Evolutionary conservation across 2,329 filamentous ascomycete genomes (phyloP).

Genomic region (Beauveria asiatica): DNA sequence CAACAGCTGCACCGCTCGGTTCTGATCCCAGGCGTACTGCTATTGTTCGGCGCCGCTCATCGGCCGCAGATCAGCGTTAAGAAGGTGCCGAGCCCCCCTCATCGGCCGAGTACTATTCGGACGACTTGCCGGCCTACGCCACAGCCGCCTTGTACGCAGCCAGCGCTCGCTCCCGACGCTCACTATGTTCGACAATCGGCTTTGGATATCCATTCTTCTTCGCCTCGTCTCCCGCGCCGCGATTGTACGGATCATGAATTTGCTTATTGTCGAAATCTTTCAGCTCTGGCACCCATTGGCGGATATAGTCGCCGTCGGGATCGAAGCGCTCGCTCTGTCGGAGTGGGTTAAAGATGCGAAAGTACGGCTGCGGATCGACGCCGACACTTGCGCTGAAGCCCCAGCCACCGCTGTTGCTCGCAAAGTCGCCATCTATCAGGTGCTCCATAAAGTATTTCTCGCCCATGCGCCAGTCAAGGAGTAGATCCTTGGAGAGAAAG

Average conservation of each 20-base stretch:
- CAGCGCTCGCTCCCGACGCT: conserved; percentile 57
- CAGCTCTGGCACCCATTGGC: conserved; percentile 74
- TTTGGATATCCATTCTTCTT: conserved; percentile 63
- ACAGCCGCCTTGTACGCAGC: conserved; percentile 54
- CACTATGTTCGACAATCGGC: conserved; percentile 67
- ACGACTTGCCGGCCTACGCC: background rate
- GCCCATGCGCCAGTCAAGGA: conserved; percentile 77
- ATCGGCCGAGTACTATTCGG: no score
- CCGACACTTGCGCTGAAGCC: conserved; percentile 54
- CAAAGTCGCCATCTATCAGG: conserved; percentile 71
- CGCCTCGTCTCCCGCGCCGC: conserved; percentile 50
- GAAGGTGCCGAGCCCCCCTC: background rate
- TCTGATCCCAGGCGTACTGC: background rate
- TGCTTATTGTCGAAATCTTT: conserved; percentile 53
- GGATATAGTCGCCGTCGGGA: conserved; percentile 67
- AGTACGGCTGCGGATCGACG: conserved; percentile 83
- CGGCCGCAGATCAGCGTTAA: background rate
- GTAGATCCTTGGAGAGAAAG: conserved; percentile 70
- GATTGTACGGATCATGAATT: conserved; percentile 72
- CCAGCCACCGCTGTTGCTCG: conserved; percentile 63
- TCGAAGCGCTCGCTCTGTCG: conserved; percentile 85
- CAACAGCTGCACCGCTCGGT: background rate
- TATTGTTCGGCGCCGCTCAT: background rate
- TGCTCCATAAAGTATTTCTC: conserved; percentile 78
- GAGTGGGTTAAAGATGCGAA: conserved; percentile 80